These are phyloP conservation scores for Venturia pyrina DNA, from an alignment of 2,329 filamentous ascomycete genomes.

Conservation along the genomic window DNA sequence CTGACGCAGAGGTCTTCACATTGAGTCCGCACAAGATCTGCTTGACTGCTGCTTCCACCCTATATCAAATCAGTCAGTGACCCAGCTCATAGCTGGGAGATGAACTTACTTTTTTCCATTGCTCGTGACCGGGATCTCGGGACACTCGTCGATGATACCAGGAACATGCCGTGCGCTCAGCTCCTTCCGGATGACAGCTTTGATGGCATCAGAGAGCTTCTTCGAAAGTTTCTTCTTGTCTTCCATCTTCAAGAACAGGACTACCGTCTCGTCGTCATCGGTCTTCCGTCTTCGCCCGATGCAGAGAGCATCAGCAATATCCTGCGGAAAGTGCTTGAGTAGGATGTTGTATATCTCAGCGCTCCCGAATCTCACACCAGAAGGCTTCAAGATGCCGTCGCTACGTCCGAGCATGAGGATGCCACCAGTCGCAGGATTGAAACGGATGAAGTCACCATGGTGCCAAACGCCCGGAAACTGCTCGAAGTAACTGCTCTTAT, in stretches of 20 bases:
- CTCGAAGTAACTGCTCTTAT: constrained; percentile 78
- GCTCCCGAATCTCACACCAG: constrained; percentile 82
- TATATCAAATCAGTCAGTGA: constrained; percentile 23
- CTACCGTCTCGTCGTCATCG: constrained; percentile 77
- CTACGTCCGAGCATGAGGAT: constrained; percentile 85
- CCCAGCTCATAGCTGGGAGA: not conserved
- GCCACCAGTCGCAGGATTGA: constrained; percentile 63
- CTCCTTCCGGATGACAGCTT: constrained; percentile 59
- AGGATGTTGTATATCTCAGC: constrained; percentile 97
- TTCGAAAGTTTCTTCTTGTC: constrained; percentile 46
- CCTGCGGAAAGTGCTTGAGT: constrained; percentile 65
- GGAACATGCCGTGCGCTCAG: constrained; percentile 86
- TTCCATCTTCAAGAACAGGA: constrained; percentile 75
- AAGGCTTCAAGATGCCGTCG: constrained; percentile 87
- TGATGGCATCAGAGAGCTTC: constrained; percentile 54
- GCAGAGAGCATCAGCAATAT: constrained; percentile 80
- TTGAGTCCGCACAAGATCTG: constrained; percentile 84
- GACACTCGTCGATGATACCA: constrained; percentile 68
- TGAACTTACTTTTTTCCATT: constrained; percentile 82
- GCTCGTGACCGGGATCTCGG: constrained; percentile 79
- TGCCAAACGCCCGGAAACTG: constrained; percentile 75
- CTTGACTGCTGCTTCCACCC: constrained; percentile 91
- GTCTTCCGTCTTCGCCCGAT: constrained; percentile 62
- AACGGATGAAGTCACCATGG: constrained; percentile 80
- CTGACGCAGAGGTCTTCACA: constrained; percentile 81